Evolutionary conservation across 306 rosid species (phyloP), one percentile per base, ranked within the genome.

Genomic region (Quillaja saponaria): DNA sequence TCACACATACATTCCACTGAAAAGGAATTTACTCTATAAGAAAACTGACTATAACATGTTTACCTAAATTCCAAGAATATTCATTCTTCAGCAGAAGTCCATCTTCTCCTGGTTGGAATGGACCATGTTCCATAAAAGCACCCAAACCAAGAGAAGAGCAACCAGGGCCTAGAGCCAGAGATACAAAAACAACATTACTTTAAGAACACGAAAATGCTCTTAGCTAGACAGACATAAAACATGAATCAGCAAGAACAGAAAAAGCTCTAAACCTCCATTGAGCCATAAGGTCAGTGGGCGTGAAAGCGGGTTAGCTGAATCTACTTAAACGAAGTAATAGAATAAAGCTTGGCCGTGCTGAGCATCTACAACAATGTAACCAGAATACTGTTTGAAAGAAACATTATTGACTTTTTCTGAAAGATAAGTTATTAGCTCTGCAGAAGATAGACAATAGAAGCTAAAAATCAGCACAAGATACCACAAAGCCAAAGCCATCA

Each of bases 291-390:
- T n/a, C n/a, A 10, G 33, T 35, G 46, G 44, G 5, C 10, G 13
- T 55, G 61, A 55, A 55, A 35, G 45, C 37, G 44, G 25, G 42
- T 34, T 8, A 34, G 61, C 45, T 55, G 61, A 35, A 10, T 55
- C 44, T 6, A 44, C 46, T 11, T 55, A 25, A 16, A 34, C 28
- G 13, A 55, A 55, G 61, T 55, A 17, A 17, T 34, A 55, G 25
- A 55, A 55, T 35, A 34, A 44, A 55, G 46, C 11, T 55, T 44
- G 46, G 61, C 46, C 61, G 37, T 34, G 61, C 61, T 10, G 16
- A 55, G 46, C 33, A 55, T 35, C 45, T 0, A 15, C 15, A 25
- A 21, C 18, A 14, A 55, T 55, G 46, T 55, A 33, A 55, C 45
- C 46, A 55, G 61, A 55, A 33, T 16, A 34, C 42, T 31, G 59